Conservation (phyloP, 164 flowering plant species). For the Paratinospora sagittata region DNA sequence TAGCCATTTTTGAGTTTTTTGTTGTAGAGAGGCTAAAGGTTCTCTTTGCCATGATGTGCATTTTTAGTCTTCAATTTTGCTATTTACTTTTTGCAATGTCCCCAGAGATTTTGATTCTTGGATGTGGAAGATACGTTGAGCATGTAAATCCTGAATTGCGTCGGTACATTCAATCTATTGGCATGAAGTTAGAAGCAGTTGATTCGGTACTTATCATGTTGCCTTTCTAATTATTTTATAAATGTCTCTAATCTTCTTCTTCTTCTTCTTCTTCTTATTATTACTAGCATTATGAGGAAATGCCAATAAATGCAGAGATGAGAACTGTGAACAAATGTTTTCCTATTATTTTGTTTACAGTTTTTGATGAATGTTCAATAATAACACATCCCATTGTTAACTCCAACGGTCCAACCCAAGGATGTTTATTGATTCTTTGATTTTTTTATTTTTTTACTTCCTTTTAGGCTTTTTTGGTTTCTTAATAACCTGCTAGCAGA, state of each 20-base stretch:
- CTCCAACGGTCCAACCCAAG: not conserved
- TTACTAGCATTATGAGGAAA: too few relatives aligned
- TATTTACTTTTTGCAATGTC: constrained; percentile 2
- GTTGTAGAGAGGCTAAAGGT: too few relatives aligned
- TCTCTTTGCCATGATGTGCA: not conserved
- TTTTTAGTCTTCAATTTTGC: not conserved
- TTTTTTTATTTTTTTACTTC: too few relatives aligned
- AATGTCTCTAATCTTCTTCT: too few relatives aligned
- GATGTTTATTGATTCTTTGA: not conserved
- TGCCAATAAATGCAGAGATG: not conserved
- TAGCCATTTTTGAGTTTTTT: too few relatives aligned
- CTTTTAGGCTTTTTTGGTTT: too few relatives aligned
- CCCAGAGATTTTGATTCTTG: constrained; percentile 77
- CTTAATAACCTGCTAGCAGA: too few relatives aligned
- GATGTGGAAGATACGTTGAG: constrained; percentile 66
- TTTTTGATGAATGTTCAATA: not conserved
- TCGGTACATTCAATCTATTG: constrained; percentile 66
- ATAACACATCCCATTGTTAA: not conserved
- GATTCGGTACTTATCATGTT: constrained; percentile 59
- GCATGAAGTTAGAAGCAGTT: constrained; percentile 84
- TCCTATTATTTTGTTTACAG: not conserved
- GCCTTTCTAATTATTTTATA: not conserved
- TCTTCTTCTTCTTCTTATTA: too few relatives aligned
- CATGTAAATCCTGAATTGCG: constrained; percentile 63
- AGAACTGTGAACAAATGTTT: not conserved